Evolutionary conservation across 2,329 filamentous ascomycete species (phyloP), one percentile per base, ranked within the genome.

Genomic region (Xylariaceae sp.): DNA sequence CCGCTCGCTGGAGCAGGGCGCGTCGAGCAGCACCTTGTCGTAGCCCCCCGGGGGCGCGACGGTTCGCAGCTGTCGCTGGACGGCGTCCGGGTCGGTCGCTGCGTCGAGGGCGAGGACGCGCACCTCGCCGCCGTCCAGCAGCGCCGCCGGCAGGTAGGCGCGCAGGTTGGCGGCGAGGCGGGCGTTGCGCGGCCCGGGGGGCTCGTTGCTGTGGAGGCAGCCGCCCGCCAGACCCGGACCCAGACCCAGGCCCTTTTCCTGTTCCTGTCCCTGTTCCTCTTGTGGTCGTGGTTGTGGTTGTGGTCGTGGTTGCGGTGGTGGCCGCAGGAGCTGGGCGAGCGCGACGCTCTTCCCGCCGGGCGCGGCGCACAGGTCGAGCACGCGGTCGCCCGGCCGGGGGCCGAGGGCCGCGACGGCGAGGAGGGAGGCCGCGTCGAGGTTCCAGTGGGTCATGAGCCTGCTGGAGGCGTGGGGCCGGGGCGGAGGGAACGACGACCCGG

Each of bases 281-380:
- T n/a, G n/a, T n/a, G n/a, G n/a, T n/a, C n/a, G n/a, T n/a, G n/a
- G n/a, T n/a, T n/a, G n/a, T n/a, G n/a, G n/a, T n/a, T n/a, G n/a
- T n/a, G n/a, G n/a, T n/a, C n/a, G n/a, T n/a, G n/a, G n/a, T n/a
- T n/a, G n/a, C n/a, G n/a, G n/a, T 5, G 37, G 15, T 5, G 43
- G 40, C 6, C 44, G 45, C 3, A 64, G 58, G 14, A 37, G 26
- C 21, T 45, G 43, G 3, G 43, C 32, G 5, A 43, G 9, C 3
- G 43, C 43, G 11, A 45, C 27, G 27, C 43, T 45, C 29, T 45
- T 45, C 3, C 43, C 43, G 1, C 43, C 43, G 2, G 43, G 57
- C 2, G 59, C 58, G 5, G 60, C 60, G 36, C 61, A 63, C 8
- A 63, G 49, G 31, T 64, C 61, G 11, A 64, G 46, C 5, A 64